Conservation (phyloP, 108 stramenopile species). For the Thalassiosira profunda region DNA sequence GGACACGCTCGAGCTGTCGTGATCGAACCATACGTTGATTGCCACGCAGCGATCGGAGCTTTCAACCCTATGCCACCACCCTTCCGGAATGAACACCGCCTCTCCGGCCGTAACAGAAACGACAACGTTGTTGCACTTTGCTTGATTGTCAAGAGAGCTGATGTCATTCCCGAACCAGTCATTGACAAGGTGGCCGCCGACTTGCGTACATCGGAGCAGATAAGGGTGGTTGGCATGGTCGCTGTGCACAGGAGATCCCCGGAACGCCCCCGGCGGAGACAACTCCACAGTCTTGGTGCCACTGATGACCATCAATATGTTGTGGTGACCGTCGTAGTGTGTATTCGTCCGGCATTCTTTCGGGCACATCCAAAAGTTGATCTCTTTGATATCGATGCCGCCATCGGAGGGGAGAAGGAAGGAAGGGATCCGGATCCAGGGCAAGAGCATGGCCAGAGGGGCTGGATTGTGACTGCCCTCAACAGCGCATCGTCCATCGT, state of each 20-base stretch:
- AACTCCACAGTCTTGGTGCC: conserved; percentile 49
- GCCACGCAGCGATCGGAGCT: conserved; percentile 29
- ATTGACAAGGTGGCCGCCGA: neutral
- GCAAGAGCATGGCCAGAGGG: too few species aligned
- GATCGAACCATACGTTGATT: conserved; percentile 51
- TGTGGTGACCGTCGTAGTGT: conserved; percentile 49
- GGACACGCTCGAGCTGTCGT: too few species aligned
- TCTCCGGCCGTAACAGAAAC: conserved; percentile 38
- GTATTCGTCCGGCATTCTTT: conserved; percentile 44
- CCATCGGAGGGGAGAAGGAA: too few species aligned
- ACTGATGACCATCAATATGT: conserved; percentile 31
- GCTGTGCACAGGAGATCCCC: conserved; percentile 35
- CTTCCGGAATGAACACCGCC: conserved; percentile 40
- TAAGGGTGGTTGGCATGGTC: conserved; percentile 53
- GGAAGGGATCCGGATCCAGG: too few species aligned
- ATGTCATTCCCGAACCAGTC: conserved; percentile 2
- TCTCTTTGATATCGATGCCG: conserved; percentile 19
- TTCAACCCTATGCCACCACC: conserved; percentile 59
- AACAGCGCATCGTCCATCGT: too few species aligned
- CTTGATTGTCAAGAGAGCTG: neutral
- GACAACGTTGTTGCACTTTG: conserved; percentile 20
- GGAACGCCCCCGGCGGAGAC: conserved; percentile 42
- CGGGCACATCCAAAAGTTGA: conserved; percentile 52
- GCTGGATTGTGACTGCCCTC: too few species aligned
- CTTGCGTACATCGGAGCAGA: conserved; percentile 1